Evolutionary conservation across 2,329 filamentous ascomycete genomes (phyloP).

Genomic region (Aspergillus sojae): DNA sequence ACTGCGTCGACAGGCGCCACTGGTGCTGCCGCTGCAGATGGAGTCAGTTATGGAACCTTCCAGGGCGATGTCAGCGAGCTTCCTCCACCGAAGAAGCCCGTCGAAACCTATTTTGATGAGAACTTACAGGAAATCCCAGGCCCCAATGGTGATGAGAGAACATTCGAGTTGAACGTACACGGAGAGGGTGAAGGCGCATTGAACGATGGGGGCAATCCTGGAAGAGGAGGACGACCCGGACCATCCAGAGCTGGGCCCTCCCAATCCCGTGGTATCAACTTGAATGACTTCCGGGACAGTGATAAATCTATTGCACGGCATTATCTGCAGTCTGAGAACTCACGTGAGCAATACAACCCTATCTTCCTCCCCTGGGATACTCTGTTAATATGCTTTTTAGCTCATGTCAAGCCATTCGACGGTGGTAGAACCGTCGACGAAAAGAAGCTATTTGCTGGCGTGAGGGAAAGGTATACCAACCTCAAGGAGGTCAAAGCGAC

Average conservation of each 20-base stretch:
- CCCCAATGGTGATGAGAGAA: neutral
- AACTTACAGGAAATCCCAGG: neutral
- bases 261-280: neutral
- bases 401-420: neutral
- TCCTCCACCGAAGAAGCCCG: neutral
- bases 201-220: neutral
- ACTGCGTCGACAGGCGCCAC: neutral
- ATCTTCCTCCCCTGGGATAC: neutral
- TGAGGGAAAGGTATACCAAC: neutral
- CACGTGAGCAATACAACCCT: neutral
- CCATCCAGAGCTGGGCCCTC: neutral
- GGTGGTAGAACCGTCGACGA: neutral
- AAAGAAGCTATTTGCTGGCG: neutral
- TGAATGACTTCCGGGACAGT: neutral
- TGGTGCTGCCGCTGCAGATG: neutral
- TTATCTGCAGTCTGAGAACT: neutral
- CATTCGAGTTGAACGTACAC: neutral
- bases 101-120: neutral
- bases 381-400: neutral
- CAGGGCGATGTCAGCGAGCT: neutral
- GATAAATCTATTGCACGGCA: neutral
- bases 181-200: neutral
- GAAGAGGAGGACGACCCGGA: neutral
- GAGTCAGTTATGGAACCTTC: neutral
- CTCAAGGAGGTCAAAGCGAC: neutral